Evolutionary conservation across 2,329 filamentous ascomycete species (phyloP).

Genomic region (Colletotrichum sp.): DNA sequence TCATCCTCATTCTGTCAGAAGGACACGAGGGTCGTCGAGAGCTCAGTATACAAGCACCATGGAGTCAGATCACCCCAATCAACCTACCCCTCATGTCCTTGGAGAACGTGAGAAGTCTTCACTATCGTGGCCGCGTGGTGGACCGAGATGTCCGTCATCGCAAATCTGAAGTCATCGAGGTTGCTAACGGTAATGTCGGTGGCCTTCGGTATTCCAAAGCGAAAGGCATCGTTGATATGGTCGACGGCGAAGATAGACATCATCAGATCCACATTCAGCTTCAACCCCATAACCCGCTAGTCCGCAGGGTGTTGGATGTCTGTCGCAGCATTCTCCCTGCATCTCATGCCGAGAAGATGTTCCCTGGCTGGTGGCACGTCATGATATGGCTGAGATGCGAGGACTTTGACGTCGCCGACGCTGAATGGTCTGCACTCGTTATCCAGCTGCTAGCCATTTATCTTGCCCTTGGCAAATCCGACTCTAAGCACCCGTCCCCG

Average conservation of each 20-base stretch:
- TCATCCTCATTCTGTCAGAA: constrained; percentile 73
- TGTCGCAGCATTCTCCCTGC: constrained; percentile 70
- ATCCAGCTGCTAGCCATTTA: constrained; percentile 70
- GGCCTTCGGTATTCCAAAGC: constrained; percentile 63
- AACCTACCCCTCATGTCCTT: constrained; percentile 64
- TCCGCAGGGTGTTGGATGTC: constrained; percentile 63
- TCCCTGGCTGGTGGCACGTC: constrained; percentile 76
- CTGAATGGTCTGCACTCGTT: constrained; percentile 74
- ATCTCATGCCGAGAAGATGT: constrained; percentile 62
- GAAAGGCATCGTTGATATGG: constrained; percentile 68
- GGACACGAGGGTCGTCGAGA: constrained; percentile 67
- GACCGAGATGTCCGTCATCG: constrained; percentile 57
- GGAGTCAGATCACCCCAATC: constrained; percentile 74
- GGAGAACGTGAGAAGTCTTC: constrained; percentile 65
- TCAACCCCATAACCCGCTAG: constrained; percentile 67
- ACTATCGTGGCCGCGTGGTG: constrained; percentile 56
- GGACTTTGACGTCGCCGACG: constrained; percentile 50
- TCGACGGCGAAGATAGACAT: constrained; percentile 64
- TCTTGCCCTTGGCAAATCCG: constrained; percentile 57
- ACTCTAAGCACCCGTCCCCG: constrained; percentile 26
- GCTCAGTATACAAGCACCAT: constrained; percentile 76
- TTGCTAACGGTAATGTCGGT: constrained; percentile 52
- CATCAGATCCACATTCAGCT: constrained; percentile 74
- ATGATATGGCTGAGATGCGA: constrained; percentile 69
- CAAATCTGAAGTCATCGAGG: constrained; percentile 50